Evolutionary conservation across 1,284 basidiomycete species (phyloP), one percentile per base, ranked within the genome.

Genomic region (Inonotus hispidus): DNA sequence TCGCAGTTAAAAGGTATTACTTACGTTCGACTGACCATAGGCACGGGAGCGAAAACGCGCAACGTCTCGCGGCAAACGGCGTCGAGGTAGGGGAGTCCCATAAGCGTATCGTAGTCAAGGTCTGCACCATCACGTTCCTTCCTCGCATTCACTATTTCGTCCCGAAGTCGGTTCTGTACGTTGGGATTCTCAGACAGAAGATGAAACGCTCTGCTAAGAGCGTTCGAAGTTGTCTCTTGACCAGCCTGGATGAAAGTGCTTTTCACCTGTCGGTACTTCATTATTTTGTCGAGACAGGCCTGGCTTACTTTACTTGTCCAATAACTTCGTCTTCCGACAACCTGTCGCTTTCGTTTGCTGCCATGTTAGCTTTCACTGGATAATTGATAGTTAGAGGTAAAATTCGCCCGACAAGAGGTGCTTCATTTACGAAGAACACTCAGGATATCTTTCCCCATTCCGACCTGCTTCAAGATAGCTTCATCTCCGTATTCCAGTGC

Each of bases 1-100:
- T 59, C 41, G 16, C 64, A 19, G 13, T 32, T 13, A 10, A 45
- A 39, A 14, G 47, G n/a, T 16, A 10, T 14, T 5, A 59, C 45
- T 19, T 25, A 64, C 66, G 65, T 64, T 68, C 71, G 68, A 65
- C 63, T 66, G 62, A 64, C 66, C 65, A 35, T 10, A 65, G 56
- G 35, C 69, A 61, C 25, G 68, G 72, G 72, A 16, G 71, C 70
- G 56, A 70, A 45, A 47, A 75, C 61, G 54, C 77, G 70, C 45
- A 78, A 53, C 3, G 74, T 77, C 64, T 78, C 77, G 53, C 73
- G 69, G 58, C 73, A 66, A 27, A 78, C 62, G 3, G 72, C 76
- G 58, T 78, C 75, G 39, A 78, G 69, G 62, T 71, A 75, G 3
- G 73, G 73, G 38, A 77, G 67, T 10, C 56, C 52, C 58, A 68